Conservation (phyloP, 2,329 filamentous ascomycete genomes). For the Septoria linicola region DNA sequence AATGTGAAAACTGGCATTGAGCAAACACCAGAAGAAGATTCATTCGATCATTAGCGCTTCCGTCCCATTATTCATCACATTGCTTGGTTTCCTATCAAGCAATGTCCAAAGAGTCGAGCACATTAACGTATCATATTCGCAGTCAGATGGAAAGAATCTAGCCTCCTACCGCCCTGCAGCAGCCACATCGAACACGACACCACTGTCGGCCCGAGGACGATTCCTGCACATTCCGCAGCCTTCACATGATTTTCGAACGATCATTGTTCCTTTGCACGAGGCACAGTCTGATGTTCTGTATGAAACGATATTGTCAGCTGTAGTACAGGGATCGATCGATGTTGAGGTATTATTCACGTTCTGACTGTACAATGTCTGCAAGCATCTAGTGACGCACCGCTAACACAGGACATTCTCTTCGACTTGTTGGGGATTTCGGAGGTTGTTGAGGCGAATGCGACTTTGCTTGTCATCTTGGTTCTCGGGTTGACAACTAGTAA, state of each 20-base stretch:
- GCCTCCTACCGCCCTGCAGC: not conserved
- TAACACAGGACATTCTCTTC: not conserved
- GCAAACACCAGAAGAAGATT: not conserved
- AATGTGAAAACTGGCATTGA: not conserved
- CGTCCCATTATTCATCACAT: too few species aligned
- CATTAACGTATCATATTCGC: too few species aligned
- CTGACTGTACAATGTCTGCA: constrained; percentile 6
- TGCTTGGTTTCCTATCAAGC: too few species aligned
- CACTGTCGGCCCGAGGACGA: constrained; percentile 3
- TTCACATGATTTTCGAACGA: not conserved
- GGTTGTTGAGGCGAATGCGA: not conserved
- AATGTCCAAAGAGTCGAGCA: too few species aligned
- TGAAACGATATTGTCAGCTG: not conserved
- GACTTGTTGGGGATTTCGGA: not conserved
- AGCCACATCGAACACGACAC: constrained; percentile 7
- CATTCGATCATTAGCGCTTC: not conserved
- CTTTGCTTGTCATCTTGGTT: not conserved
- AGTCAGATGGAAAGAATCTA: too few species aligned
- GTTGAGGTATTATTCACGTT: not conserved
- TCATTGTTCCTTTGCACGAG: constrained; percentile 1
- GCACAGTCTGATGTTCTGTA: not conserved
- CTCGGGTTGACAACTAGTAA: not conserved
- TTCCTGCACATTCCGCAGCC: not conserved
- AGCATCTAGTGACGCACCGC: not conserved
- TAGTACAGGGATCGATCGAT: not conserved